Base-by-base conservation (phyloP, 495 filamentous ascomycete species). In the Lophium mytilinum region DNA sequence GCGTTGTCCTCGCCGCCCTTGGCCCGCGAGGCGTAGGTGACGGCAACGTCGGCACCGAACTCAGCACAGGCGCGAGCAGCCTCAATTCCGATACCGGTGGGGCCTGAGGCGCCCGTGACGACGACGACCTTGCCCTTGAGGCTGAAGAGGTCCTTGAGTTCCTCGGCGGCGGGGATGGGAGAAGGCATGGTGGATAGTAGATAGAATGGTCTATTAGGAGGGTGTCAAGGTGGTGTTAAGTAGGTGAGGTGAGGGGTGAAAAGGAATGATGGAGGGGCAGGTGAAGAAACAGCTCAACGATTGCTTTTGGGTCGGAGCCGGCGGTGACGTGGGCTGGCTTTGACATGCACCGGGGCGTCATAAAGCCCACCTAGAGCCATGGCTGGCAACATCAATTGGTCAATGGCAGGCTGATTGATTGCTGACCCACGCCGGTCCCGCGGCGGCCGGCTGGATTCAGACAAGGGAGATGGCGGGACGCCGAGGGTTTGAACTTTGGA, bases 91-190 rank as follows among this genome's bases (percentile, higher is more conserved):
- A 88, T 88, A 36, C 85, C 85, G 24, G 62, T 77, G 42, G 84
- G 73, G 11, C 84, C 85, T 37, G 84, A 85, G 45, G 84, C 85
- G 55, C 85, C 85, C 30, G 85, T 88, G 30, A 88, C 75, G 60
- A 86, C 72, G 65, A 86, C 83, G 54, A 84, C 81, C 72, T 86
- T 86, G 76, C 84, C 83, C 72, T 87, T 87, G 36, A 88, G 77
- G 76, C 76, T 80, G 68, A 88, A 74, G 67, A 85, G 77, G 69
- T 88, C 84, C 62, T 73, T 66, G 58, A 88, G 75, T 62, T 71
- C 73, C 8, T 80, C 72, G 68, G 78, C 71, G 60, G 79, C 66
- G 66, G 84, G 82, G 60, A 85, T 70, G 56, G 67, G 62, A 69
- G 83, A 78, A 68, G 81, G 80, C 75, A 78, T 80, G 64, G n/a